Evolutionary conservation across 164 flowering plant genomes (phyloP).

Genomic region (Aristolochia californica): DNA sequence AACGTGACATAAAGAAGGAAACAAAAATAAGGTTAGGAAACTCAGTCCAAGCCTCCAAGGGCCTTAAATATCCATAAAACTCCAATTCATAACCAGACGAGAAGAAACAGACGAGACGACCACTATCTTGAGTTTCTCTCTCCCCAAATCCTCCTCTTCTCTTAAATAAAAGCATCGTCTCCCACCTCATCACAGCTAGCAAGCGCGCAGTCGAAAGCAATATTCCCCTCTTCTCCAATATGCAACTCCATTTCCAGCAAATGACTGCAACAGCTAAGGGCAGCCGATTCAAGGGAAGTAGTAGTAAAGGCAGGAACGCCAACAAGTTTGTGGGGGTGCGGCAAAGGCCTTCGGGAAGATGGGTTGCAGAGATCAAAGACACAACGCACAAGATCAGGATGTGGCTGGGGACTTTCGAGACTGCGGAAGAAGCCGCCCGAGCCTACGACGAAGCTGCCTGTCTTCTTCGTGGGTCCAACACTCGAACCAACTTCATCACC

Average conservation of each 20-base stretch:
- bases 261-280: constrained; percentile 16
- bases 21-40: constrained; percentile 13
- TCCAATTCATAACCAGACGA: constrained; percentile 11
- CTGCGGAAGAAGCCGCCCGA: constrained; percentile 74
- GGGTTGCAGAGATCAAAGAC: constrained; percentile 91
- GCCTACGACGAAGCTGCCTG: constrained; percentile 93
- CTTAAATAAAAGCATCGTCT: constrained; percentile 9
- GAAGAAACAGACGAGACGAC: constrained; percentile 11
- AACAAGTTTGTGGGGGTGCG: constrained; percentile 72
- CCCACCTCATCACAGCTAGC: constrained; percentile 2
- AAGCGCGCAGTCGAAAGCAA: too few species aligned
- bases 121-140: not conserved
- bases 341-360: constrained; percentile 81
- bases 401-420: constrained; percentile 89
- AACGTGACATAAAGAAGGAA: constrained; percentile 4
- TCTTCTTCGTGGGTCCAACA: constrained; percentile 73
- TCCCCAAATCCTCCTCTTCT: not conserved
- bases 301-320: constrained; percentile 14
- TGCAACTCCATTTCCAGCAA: constrained; percentile 46
- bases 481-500: constrained; percentile 66
- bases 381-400: constrained; percentile 81
- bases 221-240: constrained; percentile 9
- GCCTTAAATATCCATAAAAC: constrained; percentile 16
- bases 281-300: constrained; percentile 36
- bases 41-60: constrained; percentile 19